Conservation (phyloP, 2,329 filamentous ascomycete genomes). For the Eurotiales sp. region DNA sequence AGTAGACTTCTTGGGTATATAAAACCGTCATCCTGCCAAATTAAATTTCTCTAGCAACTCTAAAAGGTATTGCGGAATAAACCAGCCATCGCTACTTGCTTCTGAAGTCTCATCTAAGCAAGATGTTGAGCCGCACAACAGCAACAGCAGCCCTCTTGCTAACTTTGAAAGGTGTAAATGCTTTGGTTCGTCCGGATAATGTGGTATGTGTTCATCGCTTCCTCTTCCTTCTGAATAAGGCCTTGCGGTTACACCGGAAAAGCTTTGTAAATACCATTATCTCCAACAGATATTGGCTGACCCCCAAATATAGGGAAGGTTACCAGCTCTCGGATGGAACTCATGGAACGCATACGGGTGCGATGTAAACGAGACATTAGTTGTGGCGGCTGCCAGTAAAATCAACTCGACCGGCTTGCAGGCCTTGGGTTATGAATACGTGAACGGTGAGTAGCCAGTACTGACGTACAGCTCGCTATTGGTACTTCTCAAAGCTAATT, state of each 20-base stretch:
- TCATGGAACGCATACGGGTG: slow-evolving; percentile 48
- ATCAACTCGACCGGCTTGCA: slow-evolving; percentile 46
- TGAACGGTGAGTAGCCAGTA: slow-evolving; percentile 29
- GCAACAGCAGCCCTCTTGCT: slow-evolving; percentile 16
- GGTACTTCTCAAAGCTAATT: background rate
- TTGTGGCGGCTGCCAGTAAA: slow-evolving; percentile 45
- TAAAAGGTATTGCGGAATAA: too few relatives aligned
- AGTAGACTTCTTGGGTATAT: too few relatives aligned
- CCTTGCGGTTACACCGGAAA: too few relatives aligned
- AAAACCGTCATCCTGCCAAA: too few relatives aligned
- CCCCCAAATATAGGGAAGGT: slow-evolving; percentile 20
- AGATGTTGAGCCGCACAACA: background rate
- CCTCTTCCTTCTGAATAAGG: too few relatives aligned
- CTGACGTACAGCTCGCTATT: background rate
- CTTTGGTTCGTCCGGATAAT: slow-evolving; percentile 24
- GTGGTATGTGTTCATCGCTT: slow-evolving; percentile 22
- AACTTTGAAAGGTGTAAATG: slow-evolving; percentile 19
- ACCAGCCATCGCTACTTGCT: background rate
- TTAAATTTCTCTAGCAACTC: too few relatives aligned
- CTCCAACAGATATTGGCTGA: too few relatives aligned
- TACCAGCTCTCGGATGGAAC: slow-evolving; percentile 42
- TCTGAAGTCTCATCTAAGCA: too few relatives aligned
- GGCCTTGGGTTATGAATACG: slow-evolving; percentile 50
- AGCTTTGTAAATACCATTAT: too few relatives aligned
- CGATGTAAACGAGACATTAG: slow-evolving; percentile 44